Evolutionary conservation across 805 yeast species (phyloP).

Genomic region (Crinitomyces ghanaensis): DNA sequence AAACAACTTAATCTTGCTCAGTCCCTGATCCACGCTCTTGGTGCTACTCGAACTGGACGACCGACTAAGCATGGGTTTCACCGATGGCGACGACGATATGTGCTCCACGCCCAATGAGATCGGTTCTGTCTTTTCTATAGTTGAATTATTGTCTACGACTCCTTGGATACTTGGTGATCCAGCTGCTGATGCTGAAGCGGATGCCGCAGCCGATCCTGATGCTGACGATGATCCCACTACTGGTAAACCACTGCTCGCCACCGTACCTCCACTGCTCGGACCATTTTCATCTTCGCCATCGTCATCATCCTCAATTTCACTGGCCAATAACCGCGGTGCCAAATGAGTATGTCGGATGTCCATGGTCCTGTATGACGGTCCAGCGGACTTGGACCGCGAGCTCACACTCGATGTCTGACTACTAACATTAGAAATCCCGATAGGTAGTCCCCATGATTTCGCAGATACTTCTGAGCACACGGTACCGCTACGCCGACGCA

Average conservation of each 20-base stretch:
- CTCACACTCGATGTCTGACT: slow-evolving; percentile 2
- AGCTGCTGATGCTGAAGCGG: slow-evolving; percentile 3
- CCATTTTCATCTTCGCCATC: slow-evolving; percentile 13
- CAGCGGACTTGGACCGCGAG: slow-evolving; percentile 10
- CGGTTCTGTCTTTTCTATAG: no score
- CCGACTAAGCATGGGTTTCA: slow-evolving; percentile 15
- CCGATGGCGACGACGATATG: no score
- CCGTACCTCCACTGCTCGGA: slow-evolving; percentile 4
- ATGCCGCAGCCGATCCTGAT: slow-evolving; percentile 5
- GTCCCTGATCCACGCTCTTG: slow-evolving; percentile 24
- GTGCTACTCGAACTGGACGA: slow-evolving; percentile 13
- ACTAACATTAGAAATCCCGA: slow-evolving; percentile 17
- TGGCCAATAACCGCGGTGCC: slow-evolving; percentile 55
- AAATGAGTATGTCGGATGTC: slow-evolving; percentile 29
- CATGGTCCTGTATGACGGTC: slow-evolving; percentile 25
- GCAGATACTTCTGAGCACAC: slow-evolving; percentile 21
- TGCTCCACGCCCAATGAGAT: no score
- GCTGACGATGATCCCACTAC: slow-evolving; percentile 3
- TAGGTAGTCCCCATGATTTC: slow-evolving; percentile 21
- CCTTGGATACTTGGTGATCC: no score
- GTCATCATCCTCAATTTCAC: slow-evolving; percentile 63
- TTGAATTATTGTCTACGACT: no score
- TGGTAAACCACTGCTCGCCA: slow-evolving; percentile 2
- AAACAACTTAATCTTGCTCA: slow-evolving; percentile 26
- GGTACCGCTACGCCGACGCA: slow-evolving; percentile 20